These are phyloP conservation scores for Harringtonia aguacate DNA, from an alignment of 2,329 filamentous ascomycete genomes.

Conservation along the genomic window DNA sequence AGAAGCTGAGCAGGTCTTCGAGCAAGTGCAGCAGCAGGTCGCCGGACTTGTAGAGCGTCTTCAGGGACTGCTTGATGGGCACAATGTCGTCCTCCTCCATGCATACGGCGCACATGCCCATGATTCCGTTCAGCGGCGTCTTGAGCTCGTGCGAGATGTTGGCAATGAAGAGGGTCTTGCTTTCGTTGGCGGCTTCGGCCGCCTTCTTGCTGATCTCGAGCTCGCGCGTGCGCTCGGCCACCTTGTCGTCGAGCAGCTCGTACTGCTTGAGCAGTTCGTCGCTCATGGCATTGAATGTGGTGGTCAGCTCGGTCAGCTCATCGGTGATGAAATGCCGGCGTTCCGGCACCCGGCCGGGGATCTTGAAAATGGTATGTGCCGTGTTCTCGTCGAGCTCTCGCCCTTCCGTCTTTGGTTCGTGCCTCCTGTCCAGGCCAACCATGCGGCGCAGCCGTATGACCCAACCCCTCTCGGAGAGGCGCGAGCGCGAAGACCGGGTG, in stretches of 20 bases:
- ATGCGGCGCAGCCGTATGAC: conserved; percentile 24
- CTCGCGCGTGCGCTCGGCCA: conserved; percentile 71
- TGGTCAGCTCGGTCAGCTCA: conserved; percentile 72
- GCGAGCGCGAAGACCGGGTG: conserved; percentile 28
- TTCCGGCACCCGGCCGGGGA: conserved; percentile 72
- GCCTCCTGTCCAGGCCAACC: conserved; percentile 16
- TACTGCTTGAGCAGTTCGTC: conserved; percentile 86
- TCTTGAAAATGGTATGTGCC: conserved; percentile 57
- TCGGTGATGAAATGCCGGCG: conserved; percentile 68
- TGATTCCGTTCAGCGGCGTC: conserved; percentile 88
- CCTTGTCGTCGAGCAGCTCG: conserved; percentile 70
- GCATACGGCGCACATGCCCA: conserved; percentile 87
- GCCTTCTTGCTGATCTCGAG: conserved; percentile 84
- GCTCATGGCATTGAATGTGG: conserved; percentile 88
- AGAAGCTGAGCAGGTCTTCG: conserved; percentile 84
- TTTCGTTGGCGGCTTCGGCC: conserved; percentile 89
- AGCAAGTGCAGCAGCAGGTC: conserved; percentile 77
- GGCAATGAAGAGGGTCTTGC: conserved; percentile 94
- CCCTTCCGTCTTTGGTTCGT: conserved; percentile 9
- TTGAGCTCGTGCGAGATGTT: conserved; percentile 86
- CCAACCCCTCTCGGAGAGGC: conserved; percentile 31
- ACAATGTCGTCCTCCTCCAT: conserved; percentile 80
- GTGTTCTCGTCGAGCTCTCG: conserved; percentile 24
- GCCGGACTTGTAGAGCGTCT: conserved; percentile 80
- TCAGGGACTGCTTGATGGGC: conserved; percentile 71